These are phyloP conservation scores for Pholiota molesta DNA, from an alignment of 768 basidiomycete genomes.

Conservation along the genomic window DNA sequence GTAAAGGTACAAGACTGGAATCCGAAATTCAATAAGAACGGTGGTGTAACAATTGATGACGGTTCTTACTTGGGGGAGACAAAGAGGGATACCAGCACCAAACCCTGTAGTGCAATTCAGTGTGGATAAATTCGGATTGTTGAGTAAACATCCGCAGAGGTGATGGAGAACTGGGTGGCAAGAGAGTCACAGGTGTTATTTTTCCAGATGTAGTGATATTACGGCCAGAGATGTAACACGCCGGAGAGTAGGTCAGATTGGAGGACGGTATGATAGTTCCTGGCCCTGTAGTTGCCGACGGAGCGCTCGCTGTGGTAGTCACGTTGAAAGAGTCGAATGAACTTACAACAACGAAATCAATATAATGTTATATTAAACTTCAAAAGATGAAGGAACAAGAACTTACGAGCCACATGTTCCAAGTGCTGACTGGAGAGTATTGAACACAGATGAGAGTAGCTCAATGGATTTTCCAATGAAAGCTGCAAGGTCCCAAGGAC, in stretches of 20 bases:
- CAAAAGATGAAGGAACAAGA: background rate
- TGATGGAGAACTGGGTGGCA: slow-evolving; percentile 15
- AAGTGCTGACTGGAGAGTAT: slow-evolving; percentile 18
- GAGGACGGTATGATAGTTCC: background rate
- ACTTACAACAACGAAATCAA: background rate
- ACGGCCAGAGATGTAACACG: slow-evolving; percentile 22
- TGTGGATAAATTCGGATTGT: slow-evolving; percentile 18
- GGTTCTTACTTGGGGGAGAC: slow-evolving; percentile 13
- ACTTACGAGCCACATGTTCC: slow-evolving; percentile 21
- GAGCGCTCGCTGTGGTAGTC: slow-evolving; percentile 11
- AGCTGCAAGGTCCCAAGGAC: slow-evolving; percentile 23
- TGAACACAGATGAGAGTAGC: slow-evolving; percentile 18
- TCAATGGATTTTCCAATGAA: slow-evolving; percentile 23
- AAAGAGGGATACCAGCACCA: slow-evolving; percentile 14
- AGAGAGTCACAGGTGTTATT: slow-evolving; percentile 19
- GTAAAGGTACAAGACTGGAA: slow-evolving; percentile 21
- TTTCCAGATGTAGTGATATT: slow-evolving; percentile 21
- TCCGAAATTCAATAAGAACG: background rate
- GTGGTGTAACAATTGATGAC: background rate
- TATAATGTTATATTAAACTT: background rate
- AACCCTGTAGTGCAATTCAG: slow-evolving; percentile 11
- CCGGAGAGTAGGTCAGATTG: slow-evolving; percentile 6
- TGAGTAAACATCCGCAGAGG: slow-evolving; percentile 12
- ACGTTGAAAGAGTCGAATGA: slow-evolving; percentile 11
- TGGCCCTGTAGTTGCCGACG: slow-evolving; percentile 3